Evolutionary conservation across 352 stramenopile species (phyloP), one percentile per base, ranked within the genome.

Genomic region (Phytopythium montanum): DNA sequence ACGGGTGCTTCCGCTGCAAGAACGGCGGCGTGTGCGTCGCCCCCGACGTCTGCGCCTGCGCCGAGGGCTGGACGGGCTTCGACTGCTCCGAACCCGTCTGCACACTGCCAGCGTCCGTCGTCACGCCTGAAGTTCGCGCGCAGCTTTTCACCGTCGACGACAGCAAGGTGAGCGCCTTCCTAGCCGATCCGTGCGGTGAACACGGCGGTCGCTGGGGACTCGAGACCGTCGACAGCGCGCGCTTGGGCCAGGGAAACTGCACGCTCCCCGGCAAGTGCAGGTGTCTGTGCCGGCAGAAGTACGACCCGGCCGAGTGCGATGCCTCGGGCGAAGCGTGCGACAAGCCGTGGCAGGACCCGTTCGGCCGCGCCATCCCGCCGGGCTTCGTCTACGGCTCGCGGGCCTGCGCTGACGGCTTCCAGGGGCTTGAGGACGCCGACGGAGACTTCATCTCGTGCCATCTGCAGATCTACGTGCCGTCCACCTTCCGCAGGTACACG

Each of bases 71-170:
- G 96, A 89, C 72, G 14, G 96, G 96, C 14, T 98, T 97, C 61
- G 96, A 99, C 68, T 99, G 96, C 72, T 75, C 70, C 53, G 90
- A 80, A 34, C 97, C 96, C 1, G 80, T 98, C 5, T 99, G 96
- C 57, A 70, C 81, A 45, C 59, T 95, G 31, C 23, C 34, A 0
- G 14, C 36, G 7, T 54, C 74, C 41, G 60, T 56, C 19, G 56
- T 87, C 29, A 85, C 73, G 10, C 59, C 59, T 12, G 71, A 93
- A 3, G 81, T 96, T 38, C 78, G 88, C 7, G 65, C 64, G 10
- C 81, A 98, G 60, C 78, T 99, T 36, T 94, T 98, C 68, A 99
- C 96, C 2, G 88, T 96, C 14, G 96, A 99, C 64, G 83, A 97
- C 54, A 62, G 76, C 28, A 98, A 98, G 63, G 82, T 99, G 1